Percentiles rank a stretch among this genome's conserved stretches.
phyloP scores from a whole-genome alignment of 2,329 filamentous ascomycete species.

The Colletotrichum tabaci region DNA sequence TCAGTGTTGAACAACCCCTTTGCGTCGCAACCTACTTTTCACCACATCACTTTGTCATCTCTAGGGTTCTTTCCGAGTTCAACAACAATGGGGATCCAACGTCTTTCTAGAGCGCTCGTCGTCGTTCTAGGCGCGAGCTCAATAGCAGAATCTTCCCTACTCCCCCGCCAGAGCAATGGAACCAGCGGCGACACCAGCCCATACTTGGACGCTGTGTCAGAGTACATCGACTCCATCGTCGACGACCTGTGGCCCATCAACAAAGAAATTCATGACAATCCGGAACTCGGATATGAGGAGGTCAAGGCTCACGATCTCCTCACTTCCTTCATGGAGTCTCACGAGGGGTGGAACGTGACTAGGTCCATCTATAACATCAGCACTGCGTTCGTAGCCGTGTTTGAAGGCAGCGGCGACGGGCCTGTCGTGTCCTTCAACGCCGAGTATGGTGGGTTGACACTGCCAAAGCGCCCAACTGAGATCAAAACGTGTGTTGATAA shows the following conservation, averaged over 20 bases:
- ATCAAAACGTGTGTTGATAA: constrained; percentile 32
- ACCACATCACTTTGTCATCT: not conserved
- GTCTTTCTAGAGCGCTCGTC: constrained; percentile 10
- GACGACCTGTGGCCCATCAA: constrained; percentile 54
- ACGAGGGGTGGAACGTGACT: constrained; percentile 57
- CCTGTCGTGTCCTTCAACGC: constrained; percentile 60
- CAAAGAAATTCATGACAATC: constrained; percentile 60
- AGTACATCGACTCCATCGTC: constrained; percentile 41
- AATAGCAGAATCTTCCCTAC: constrained; percentile 13
- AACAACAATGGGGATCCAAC: constrained; percentile 14
- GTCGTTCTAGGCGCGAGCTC: constrained; percentile 12
- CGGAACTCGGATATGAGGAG: constrained; percentile 60
- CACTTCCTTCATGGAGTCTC: constrained; percentile 54
- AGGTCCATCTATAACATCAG: constrained; percentile 57
- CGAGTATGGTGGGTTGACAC: constrained; percentile 50
- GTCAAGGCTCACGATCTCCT: constrained; percentile 58
- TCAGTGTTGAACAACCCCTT: not conserved
- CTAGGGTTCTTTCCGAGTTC: not conserved
- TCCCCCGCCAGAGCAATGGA: constrained; percentile 21
- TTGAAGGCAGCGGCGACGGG: constrained; percentile 53
- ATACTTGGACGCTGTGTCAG: constrained; percentile 38
- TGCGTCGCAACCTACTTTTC: not conserved
- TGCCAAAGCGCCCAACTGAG: not conserved
- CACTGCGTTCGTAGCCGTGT: constrained; percentile 61
- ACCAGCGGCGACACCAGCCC: constrained; percentile 16